These are phyloP conservation scores for Trypanosoma rangeli DNA, from an alignment of 208 protist species.

Conservation along the genomic window DNA sequence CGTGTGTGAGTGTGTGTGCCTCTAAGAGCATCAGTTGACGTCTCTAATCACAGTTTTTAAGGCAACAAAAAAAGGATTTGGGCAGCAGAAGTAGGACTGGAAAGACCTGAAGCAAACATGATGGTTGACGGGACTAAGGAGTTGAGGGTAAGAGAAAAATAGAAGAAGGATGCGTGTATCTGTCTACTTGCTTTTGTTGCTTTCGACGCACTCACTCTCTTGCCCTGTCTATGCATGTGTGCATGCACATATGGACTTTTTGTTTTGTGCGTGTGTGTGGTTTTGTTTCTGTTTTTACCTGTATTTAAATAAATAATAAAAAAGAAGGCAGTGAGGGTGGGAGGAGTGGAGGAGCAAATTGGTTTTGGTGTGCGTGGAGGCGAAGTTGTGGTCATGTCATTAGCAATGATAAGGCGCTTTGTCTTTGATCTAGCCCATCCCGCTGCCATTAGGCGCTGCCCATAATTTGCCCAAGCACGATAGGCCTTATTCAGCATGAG, in stretches of 20 bases:
- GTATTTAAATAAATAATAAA: background rate
- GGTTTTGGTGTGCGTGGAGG: slow-evolving; percentile 3
- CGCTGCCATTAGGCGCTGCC: slow-evolving; percentile 26
- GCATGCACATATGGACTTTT: background rate
- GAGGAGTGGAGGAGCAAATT: background rate
- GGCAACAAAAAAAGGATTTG: background rate
- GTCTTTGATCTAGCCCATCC: slow-evolving; percentile 61
- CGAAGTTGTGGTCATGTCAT: background rate
- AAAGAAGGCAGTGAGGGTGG: background rate
- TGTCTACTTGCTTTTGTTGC: background rate
- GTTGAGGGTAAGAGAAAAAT: background rate
- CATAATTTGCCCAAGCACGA: slow-evolving; percentile 34
- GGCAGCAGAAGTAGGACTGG: background rate
- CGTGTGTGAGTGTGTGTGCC: background rate
- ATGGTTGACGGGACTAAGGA: background rate
- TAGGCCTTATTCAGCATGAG: background rate
- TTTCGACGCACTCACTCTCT: background rate
- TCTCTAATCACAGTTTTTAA: background rate
- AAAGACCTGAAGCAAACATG: background rate
- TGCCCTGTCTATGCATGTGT: background rate
- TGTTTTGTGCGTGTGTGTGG: background rate
- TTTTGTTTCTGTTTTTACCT: slow-evolving; percentile 18
- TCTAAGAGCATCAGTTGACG: background rate
- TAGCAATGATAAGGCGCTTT: slow-evolving; percentile 39
- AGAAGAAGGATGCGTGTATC: background rate